phyloP scores from a whole-genome alignment of 1,284 basidiomycete genomes.

The Rhodotorula glutinis region DNA sequence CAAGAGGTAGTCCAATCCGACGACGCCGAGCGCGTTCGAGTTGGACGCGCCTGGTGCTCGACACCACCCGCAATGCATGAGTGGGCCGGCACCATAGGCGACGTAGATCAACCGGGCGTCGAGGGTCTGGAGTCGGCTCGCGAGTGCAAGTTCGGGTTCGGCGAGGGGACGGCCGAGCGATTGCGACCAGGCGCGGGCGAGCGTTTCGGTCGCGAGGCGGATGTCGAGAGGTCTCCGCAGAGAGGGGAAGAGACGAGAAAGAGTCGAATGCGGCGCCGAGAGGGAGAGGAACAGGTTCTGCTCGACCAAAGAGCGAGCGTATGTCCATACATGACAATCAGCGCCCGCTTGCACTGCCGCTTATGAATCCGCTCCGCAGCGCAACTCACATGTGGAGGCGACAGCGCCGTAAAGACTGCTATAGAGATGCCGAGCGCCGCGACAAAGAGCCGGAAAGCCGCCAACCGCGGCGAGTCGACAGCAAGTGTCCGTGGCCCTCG shows the following conservation, averaged over 20 bases:
- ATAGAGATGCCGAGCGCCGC: conserved; percentile 21
- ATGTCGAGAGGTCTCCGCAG: conserved; percentile 34
- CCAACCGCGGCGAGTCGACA: background rate
- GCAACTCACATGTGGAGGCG: conserved; percentile 15
- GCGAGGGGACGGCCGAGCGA: background rate
- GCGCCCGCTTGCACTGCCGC: fast-evolving
- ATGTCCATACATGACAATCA: too few species aligned
- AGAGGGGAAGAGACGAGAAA: conserved; percentile 12
- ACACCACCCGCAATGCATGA: conserved; percentile 34
- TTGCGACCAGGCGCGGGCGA: conserved; percentile 17
- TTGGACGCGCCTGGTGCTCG: conserved; percentile 1
- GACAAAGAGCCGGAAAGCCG: conserved; percentile 22
- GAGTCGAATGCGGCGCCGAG: conserved; percentile 13
- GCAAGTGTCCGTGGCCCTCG: background rate
- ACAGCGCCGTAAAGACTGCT: conserved; percentile 13
- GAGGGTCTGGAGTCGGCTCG: conserved; percentile 30
- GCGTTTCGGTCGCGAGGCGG: conserved; percentile 28
- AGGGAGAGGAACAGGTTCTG: conserved; percentile 36
- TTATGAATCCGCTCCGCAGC: fast-evolving
- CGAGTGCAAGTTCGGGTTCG: conserved; percentile 17
- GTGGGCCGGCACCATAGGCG: conserved; percentile 16
- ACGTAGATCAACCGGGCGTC: conserved; percentile 33
- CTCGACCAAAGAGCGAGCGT: background rate
- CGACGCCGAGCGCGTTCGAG: background rate
- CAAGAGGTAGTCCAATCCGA: conserved; percentile 21